Percentiles rank a stretch among this genome's conserved stretches.
These are phyloP conservation scores for Macrophomina tecta DNA, from an alignment of 2,329 filamentous ascomycete genomes.

Conservation along the genomic window DNA sequence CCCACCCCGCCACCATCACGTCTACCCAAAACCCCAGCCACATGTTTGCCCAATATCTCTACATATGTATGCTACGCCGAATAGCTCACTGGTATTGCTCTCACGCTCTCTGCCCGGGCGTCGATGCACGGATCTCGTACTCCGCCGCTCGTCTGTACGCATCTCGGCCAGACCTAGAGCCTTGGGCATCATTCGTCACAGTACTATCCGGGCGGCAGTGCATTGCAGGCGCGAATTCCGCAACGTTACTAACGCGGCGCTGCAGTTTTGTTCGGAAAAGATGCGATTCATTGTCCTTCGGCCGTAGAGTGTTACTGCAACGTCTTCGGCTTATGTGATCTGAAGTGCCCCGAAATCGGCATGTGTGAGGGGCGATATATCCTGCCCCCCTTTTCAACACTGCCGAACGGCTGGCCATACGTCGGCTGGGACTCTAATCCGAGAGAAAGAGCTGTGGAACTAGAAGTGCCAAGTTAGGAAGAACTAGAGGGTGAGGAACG, in stretches of 20 bases:
- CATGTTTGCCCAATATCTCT: neutral
- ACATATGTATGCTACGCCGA: neutral
- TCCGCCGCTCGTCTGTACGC: neutral
- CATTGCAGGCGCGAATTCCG: neutral
- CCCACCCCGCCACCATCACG: too few relatives aligned
- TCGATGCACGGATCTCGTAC: neutral
- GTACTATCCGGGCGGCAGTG: neutral
- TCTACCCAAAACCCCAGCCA: neutral
- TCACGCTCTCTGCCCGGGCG: neutral
- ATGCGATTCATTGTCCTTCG: constrained; percentile 63
- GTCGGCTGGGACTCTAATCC: constrained; percentile 58
- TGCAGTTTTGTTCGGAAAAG: constrained; percentile 47
- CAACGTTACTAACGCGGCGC: neutral
- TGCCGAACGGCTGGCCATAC: constrained; percentile 68
- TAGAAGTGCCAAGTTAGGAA: constrained; percentile 13
- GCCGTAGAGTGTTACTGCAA: constrained; percentile 70
- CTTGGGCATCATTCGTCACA: neutral
- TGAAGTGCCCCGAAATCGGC: constrained; percentile 49
- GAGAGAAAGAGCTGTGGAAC: constrained; percentile 34
- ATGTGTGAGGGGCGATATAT: constrained; percentile 64
- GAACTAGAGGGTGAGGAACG: neutral
- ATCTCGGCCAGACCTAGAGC: neutral
- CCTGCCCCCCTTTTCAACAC: constrained; percentile 62
- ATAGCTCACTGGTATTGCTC: neutral
- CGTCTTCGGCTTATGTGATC: constrained; percentile 66